Evolutionary conservation across 2,329 filamentous ascomycete genomes (phyloP), one percentile per base, ranked within the genome.

Genomic region (Fusarium pseudocircinatum): DNA sequence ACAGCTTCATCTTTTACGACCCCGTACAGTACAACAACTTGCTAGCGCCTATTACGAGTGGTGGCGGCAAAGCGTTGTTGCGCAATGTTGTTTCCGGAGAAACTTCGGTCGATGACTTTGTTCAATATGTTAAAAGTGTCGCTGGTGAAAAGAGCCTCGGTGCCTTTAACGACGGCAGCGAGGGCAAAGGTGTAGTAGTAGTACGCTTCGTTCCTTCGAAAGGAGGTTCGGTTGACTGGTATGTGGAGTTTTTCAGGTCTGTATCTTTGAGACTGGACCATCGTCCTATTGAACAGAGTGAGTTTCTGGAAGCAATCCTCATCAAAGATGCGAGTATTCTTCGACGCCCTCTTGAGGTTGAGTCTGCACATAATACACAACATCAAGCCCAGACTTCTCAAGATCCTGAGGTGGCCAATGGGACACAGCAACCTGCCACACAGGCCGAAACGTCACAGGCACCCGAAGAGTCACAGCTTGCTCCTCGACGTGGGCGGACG

Each of bases 261-360:
- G 89, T 97, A 22, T 93, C 95, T 5, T 80, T 92, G 26, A 86
- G 90, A 50, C 87, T 97, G 18, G 92, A 95, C 69, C 95, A 97
- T 79, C 90, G 94, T 8, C 91, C 95, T 6, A 92, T 98, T 60
- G 91, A 96, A 75, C 95, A 98, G 78, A 95, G 93, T 65, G 95
- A 98, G 76, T 97, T 99, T 70, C 86, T 99, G 5, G 94, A 97
- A 80, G 93, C 93, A 3, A 96, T 99, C 50, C 83, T 98, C 34
- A 90, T 86, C n/a, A 93, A 92, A 57, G 92, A 98, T 82, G 90
- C 94, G 12, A 90, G 88, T 67, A 87, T 89, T 47, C 85, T 98
- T 26, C 91, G 93, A 65, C 89, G 91, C 42, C 88, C 91, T 11
- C 87, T 97, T 6, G 87, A 92, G 72, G 83, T 89, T 15, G 82